Percentiles rank a stretch among this genome's conserved stretches.
Conservation (phyloP, 495 filamentous ascomycete genomes). For the Pyronema domesticum region DNA sequence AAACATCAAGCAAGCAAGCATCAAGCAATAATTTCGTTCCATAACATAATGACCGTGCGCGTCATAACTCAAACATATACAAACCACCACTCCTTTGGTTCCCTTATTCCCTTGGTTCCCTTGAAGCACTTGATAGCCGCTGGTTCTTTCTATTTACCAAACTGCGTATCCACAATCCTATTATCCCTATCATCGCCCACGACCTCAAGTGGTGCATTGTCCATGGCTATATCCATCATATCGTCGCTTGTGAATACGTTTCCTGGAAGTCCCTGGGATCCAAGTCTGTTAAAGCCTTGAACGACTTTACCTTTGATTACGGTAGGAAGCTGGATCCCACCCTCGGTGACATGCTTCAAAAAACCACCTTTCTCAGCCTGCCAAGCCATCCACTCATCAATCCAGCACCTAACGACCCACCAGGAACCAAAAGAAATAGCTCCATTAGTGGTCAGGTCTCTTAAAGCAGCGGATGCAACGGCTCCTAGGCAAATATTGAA, state of each 20-base stretch:
- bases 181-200: constrained; percentile 27
- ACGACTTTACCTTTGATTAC: not conserved
- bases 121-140: not conserved
- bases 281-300: constrained; percentile 1
- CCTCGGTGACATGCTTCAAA: constrained; percentile 37
- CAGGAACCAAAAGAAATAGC: constrained; percentile 80
- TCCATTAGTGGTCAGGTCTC: constrained; percentile 64
- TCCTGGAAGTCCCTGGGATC: too few species aligned
- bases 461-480: constrained; percentile 48
- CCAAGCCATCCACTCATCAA: constrained; percentile 90
- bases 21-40: too few species aligned
- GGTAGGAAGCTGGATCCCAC: too few species aligned
- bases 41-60: too few species aligned
- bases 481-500: constrained; percentile 52
- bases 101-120: too few species aligned
- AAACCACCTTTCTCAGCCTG: constrained; percentile 86
- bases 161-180: constrained; percentile 29
- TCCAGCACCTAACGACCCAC: constrained; percentile 97
- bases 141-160: constrained; percentile 19
- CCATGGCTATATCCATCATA: too few species aligned
- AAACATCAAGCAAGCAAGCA: too few species aligned
- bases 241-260: too few species aligned
- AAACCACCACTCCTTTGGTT: too few species aligned
- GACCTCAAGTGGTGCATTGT: constrained; percentile 7
- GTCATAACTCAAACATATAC: too few species aligned